A percentile compares a stretch with the other conserved stretches of the same genome.
Evolutionary conservation across 176 grass and related monocot species (phyloP).

Genomic region (Hsuehochloa calcarea): DNA sequence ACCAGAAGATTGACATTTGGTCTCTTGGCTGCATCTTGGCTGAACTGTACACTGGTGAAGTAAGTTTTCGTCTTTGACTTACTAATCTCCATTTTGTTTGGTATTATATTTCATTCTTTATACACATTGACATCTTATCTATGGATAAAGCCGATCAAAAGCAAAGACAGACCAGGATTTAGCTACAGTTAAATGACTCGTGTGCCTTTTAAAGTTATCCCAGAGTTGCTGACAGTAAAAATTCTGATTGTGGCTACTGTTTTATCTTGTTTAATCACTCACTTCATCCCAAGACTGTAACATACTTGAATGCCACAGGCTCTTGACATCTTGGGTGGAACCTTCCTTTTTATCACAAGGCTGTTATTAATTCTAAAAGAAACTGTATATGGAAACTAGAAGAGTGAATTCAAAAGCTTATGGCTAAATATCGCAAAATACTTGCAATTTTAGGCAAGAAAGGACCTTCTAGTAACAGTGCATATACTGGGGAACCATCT

Average conservation of each 20-base stretch:
- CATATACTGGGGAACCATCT: background rate
- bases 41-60: slow-evolving; percentile 85
- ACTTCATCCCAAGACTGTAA: slow-evolving; percentile 12
- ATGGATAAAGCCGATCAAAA: background rate
- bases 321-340: slow-evolving; percentile 13
- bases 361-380: background rate
- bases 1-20: slow-evolving; percentile 98
- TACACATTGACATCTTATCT: background rate
- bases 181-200: background rate
- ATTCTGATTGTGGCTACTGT: background rate
- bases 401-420: background rate
- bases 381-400: background rate
- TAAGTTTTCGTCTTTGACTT: slow-evolving; percentile 42
- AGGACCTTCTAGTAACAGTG: slow-evolving; percentile 4
- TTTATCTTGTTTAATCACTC: slow-evolving; percentile 14
- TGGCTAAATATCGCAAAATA: slow-evolving; percentile 10
- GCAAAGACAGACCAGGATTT: background rate
- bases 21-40: slow-evolving; percentile 96
- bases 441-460: slow-evolving; percentile 2
- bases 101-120: slow-evolving; percentile 5
- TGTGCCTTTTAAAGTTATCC: background rate
- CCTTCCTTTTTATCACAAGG: background rate
- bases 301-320: background rate
- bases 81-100: slow-evolving; percentile 11
- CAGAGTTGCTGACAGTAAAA: slow-evolving; percentile 1